These are phyloP conservation scores for Physaria fendleri DNA, from an alignment of 345 rosid species.

Conservation along the genomic window DNA sequence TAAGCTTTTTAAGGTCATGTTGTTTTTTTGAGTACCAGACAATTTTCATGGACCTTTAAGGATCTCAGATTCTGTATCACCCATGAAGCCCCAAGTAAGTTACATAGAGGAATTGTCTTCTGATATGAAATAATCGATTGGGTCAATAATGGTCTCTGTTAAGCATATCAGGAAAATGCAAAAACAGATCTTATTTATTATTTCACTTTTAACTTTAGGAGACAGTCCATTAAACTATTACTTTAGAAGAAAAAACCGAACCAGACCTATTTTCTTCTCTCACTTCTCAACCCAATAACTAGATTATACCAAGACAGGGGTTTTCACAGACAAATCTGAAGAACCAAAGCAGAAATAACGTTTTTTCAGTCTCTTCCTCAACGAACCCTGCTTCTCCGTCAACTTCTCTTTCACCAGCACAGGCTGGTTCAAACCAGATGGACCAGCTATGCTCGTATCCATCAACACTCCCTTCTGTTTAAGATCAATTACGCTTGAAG, in stretches of 20 bases:
- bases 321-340: conserved; percentile 44
- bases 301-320: conserved; percentile 36
- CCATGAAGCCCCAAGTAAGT: background rate
- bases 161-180: no score
- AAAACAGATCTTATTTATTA: no score
- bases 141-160: no score
- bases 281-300: conserved; percentile 4
- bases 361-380: conserved; percentile 40
- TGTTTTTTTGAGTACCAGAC: conserved; percentile 11
- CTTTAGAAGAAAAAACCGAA: background rate
- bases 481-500: conserved; percentile 44
- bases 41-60: background rate
- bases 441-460: conserved; percentile 40
- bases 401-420: conserved; percentile 21
- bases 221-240: background rate
- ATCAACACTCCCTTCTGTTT: conserved; percentile 53
- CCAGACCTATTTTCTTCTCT: background rate
- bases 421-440: conserved; percentile 38
- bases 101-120: no score
- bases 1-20: conserved; percentile 3
- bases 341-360: conserved; percentile 71
- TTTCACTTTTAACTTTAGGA: background rate
- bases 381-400: conserved; percentile 35
- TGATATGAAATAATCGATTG: no score
- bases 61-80: background rate